Evolutionary conservation across 306 rosid genomes (phyloP).

Genomic region (Dalbergia cochinchinensis): DNA sequence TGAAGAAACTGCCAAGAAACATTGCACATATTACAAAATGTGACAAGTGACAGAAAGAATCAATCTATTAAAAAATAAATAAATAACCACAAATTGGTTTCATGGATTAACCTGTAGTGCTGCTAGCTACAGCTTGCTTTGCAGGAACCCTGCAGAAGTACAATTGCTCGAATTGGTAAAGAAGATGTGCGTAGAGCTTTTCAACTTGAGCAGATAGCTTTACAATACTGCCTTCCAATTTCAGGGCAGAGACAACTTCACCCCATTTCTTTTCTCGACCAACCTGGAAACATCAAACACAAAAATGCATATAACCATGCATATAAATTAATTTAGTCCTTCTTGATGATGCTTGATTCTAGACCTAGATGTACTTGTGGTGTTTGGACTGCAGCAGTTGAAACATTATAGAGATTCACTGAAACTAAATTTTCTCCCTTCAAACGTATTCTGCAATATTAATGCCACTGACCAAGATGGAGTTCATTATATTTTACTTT

Average conservation of each 20-base stretch:
- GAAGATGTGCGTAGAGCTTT: constrained; percentile 48
- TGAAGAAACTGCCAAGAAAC: constrained; percentile 28
- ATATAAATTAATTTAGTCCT: not conserved
- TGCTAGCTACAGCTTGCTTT: constrained; percentile 22
- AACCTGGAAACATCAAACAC: constrained; percentile 44
- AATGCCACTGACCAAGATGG: not conserved
- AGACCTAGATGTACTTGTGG: not conserved
- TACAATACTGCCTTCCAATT: constrained; percentile 46
- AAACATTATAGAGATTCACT: not conserved
- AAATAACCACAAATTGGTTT: constrained; percentile 7
- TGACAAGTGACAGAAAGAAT: not conserved
- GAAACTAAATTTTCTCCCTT: not conserved
- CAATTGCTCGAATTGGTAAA: constrained; percentile 53
- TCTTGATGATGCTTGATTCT: not conserved
- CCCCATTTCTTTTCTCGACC: constrained; percentile 54
- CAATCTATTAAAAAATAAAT: not conserved
- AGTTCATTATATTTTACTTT: not conserved
- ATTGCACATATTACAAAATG: constrained; percentile 2
- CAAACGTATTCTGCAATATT: not conserved
- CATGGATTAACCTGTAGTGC: constrained; percentile 37
- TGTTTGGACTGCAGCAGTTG: not conserved
- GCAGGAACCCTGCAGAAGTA: constrained; percentile 49
- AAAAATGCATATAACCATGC: not conserved
- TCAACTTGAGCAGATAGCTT: constrained; percentile 51
- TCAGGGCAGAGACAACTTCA: constrained; percentile 52